Base-by-base conservation (phyloP, 2,329 filamentous ascomycete genomes). In the Polychaeton citri region DNA sequence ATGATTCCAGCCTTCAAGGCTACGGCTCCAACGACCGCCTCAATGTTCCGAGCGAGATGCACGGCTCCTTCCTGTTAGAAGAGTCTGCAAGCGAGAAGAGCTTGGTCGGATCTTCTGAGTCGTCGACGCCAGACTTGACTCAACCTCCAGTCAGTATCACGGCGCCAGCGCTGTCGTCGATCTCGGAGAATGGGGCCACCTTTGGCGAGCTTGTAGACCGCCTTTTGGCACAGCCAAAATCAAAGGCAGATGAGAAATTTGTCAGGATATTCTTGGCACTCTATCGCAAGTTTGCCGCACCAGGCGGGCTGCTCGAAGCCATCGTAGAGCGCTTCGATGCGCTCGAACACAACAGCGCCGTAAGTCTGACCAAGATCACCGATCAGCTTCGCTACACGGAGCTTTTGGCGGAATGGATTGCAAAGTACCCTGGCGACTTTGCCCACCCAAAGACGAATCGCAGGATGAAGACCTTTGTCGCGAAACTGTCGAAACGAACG, bases 231-330 rank as follows among this genome's bases (percentile, higher is more conserved):
- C 73, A 83, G 42, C 82, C 83, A 21, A 79, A 88, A 63, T 86
- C 83, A 19, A 86, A 84, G 52, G 72, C 79, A n/a, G 90, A 96
- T 53, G 71, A 74, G 39, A 94, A 94, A 57, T 98, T 95, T 53
- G 73, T 75, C 2, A 76, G 86, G 31, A 78, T 93, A 13, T 96
- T 96, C 51, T 68, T 96, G 19, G 94, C 88, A 44, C 66, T 96
- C 10, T 96, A 96, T 60, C 80, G 90, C 43, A 92, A 90, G 57
- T 96, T 98, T 54, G 81, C 85, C 3, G 75, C 87, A 2, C 90
- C 90, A 0, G 71, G 73, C 7, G 72, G 80, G 44, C 69, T 98
- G 4, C 75, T 96, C 35, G 72, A 77, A 28, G 77, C 83, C 6
- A 81, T 96, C 31, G 67, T 93, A 28, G 69, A 78, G 39, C 77